phyloP scores from a whole-genome alignment of 768 basidiomycete genomes.

The Amanita rimosa region DNA sequence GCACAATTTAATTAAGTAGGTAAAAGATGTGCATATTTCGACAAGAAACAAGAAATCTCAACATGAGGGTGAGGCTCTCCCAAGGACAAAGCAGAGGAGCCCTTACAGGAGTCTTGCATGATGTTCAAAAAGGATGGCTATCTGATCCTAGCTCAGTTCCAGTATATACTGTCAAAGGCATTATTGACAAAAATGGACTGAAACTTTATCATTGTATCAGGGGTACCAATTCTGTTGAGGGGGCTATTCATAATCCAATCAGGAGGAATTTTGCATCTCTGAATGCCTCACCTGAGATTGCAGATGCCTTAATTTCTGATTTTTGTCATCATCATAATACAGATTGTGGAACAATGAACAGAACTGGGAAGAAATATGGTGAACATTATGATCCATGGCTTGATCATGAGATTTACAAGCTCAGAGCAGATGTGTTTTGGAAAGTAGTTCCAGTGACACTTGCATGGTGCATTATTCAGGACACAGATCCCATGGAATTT shows the following conservation, averaged over 20 bases:
- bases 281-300: neutral
- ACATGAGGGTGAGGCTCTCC: too few relatives aligned
- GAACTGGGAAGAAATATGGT: neutral
- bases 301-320: neutral
- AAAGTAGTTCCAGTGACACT: neutral
- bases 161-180: slow-evolving; percentile 2
- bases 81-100: too few relatives aligned
- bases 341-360: neutral
- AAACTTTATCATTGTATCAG: slow-evolving; percentile 1
- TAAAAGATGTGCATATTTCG: too few relatives aligned
- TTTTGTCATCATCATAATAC: neutral
- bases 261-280: slow-evolving; percentile 5
- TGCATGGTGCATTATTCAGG: neutral
- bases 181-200: slow-evolving; percentile 3
- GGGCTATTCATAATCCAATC: slow-evolving; percentile 3
- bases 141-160: neutral
- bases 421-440: neutral
- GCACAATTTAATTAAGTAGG: too few relatives aligned
- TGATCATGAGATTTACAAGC: neutral
- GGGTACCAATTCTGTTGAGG: slow-evolving; percentile 5
- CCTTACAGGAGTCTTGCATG: neutral
- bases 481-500: neutral
- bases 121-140: neutral
- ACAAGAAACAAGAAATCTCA: too few relatives aligned
- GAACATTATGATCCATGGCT: neutral